Conservation (phyloP, 768 basidiomycete species). For the Phylloporus sp. region DNA sequence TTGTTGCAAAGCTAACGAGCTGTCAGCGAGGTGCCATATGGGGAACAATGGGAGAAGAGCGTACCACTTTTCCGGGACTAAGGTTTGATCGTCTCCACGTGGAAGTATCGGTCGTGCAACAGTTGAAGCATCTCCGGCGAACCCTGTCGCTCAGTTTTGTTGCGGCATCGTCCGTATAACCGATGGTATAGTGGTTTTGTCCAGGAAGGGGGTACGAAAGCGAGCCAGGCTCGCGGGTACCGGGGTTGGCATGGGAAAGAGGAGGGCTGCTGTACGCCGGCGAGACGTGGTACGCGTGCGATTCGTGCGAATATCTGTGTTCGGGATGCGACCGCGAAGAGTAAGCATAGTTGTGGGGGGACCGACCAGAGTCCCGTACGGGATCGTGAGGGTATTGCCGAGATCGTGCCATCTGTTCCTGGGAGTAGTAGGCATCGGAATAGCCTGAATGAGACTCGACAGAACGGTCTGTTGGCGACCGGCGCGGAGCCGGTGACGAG, state of each 20-base stretch:
- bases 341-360: conserved; percentile 35
- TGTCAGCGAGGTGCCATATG: conserved; percentile 5
- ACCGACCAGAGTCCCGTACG: conserved; percentile 28
- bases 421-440: conserved; percentile 37
- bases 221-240: conserved; percentile 23
- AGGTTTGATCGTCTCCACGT: conserved; percentile 77
- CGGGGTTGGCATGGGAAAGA: conserved; percentile 19
- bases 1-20: conserved; percentile 46
- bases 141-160: conserved; percentile 77
- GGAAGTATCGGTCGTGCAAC: conserved; percentile 78
- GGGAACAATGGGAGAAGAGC: conserved; percentile 12
- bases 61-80: conserved; percentile 72
- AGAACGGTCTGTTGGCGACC: conserved; percentile 34
- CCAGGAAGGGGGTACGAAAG: conserved; percentile 36
- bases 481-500: conserved; percentile 52
- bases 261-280: conserved; percentile 25
- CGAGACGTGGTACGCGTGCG: conserved; percentile 29
- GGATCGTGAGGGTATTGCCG: conserved; percentile 32
- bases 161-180: conserved; percentile 72
- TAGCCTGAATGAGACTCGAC: conserved; percentile 27
- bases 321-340: conserved; percentile 24
- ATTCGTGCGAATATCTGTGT: conserved; percentile 31
- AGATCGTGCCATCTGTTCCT: conserved; percentile 32
- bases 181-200: conserved; percentile 35
- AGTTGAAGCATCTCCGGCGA: conserved; percentile 76